A percentile compares a stretch with the other conserved stretches of the same genome.
Evolutionary conservation across 805 yeast species (phyloP).

Genomic region (Lipomyces orientalis): DNA sequence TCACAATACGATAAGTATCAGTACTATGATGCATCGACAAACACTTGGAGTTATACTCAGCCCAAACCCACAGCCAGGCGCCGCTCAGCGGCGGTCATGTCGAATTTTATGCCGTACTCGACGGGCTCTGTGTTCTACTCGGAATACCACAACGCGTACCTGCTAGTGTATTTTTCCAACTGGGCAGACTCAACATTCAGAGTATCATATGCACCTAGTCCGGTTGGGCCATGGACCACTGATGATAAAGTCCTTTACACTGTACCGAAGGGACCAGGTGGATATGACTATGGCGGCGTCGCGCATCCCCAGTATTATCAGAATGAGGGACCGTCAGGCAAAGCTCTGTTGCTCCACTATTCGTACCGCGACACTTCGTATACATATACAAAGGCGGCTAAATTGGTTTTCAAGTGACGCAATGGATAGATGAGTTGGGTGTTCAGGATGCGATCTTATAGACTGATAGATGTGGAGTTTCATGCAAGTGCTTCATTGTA

Average conservation of each 20-base stretch:
- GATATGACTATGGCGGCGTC: constrained; percentile 35
- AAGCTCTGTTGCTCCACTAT: constrained; percentile 22
- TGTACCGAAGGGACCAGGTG: constrained; percentile 17
- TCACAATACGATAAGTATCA: constrained; percentile 11
- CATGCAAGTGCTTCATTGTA: background rate
- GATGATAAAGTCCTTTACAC: constrained; percentile 19
- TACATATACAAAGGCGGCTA: constrained; percentile 24
- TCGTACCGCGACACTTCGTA: constrained; percentile 26
- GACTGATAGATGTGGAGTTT: background rate
- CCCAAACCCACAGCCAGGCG: constrained; percentile 35
- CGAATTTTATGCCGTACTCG: constrained; percentile 28
- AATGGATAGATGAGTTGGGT: background rate
- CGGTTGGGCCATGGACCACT: constrained; percentile 33
- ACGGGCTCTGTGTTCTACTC: constrained; percentile 31
- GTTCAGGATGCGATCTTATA: background rate
- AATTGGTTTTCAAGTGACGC: constrained; percentile 9
- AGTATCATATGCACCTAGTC: constrained; percentile 27
- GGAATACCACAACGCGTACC: constrained; percentile 31
- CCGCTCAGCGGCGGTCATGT: constrained; percentile 27
- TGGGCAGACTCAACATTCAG: constrained; percentile 34
- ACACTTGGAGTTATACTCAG: constrained; percentile 24
- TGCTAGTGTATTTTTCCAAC: constrained; percentile 25
- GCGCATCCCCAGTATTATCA: constrained; percentile 25
- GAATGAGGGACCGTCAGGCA: constrained; percentile 21
- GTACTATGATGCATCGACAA: constrained; percentile 27